Conservation (phyloP, 768 basidiomycete species). For the Clitopilus passeckerianus region DNA sequence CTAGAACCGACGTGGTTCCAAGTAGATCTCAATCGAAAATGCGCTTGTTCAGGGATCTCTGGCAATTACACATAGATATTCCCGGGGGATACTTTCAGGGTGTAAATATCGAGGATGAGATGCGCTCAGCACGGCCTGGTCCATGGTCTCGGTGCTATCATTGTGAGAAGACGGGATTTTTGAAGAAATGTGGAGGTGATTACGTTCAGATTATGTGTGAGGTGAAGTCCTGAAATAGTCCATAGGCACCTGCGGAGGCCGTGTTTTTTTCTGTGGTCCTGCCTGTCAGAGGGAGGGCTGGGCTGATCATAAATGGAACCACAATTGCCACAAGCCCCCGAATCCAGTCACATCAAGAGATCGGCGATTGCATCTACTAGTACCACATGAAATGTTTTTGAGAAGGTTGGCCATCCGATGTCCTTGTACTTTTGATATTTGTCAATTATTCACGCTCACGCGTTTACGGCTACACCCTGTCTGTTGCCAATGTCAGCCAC, state of each 20-base stretch:
- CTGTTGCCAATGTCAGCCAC: too few species aligned
- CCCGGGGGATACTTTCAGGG: conserved; percentile 27
- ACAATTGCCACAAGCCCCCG: neutral
- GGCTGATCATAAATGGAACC: neutral
- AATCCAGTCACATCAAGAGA: too few species aligned
- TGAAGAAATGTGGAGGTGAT: conserved; percentile 33
- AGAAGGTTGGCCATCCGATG: too few species aligned
- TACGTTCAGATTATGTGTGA: neutral
- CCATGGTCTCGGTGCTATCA: conserved; percentile 33
- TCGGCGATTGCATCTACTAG: too few species aligned
- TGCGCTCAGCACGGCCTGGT: conserved; percentile 23
- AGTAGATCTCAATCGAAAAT: conserved; percentile 13
- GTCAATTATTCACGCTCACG: too few species aligned
- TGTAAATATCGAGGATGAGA: conserved; percentile 30
- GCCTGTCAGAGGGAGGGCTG: neutral
- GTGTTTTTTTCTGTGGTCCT: neutral
- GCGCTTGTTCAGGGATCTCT: conserved; percentile 28
- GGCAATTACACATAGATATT: conserved; percentile 29
- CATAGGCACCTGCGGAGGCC: neutral
- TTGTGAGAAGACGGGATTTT: conserved; percentile 26
- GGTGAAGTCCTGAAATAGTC: neutral
- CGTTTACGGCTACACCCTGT: too few species aligned
- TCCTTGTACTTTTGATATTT: too few species aligned
- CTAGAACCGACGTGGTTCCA: conserved; percentile 29
- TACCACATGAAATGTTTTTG: too few species aligned